phyloP scores from a whole-genome alignment of 495 filamentous ascomycete genomes.

The Opeltia flavorubescens region DNA sequence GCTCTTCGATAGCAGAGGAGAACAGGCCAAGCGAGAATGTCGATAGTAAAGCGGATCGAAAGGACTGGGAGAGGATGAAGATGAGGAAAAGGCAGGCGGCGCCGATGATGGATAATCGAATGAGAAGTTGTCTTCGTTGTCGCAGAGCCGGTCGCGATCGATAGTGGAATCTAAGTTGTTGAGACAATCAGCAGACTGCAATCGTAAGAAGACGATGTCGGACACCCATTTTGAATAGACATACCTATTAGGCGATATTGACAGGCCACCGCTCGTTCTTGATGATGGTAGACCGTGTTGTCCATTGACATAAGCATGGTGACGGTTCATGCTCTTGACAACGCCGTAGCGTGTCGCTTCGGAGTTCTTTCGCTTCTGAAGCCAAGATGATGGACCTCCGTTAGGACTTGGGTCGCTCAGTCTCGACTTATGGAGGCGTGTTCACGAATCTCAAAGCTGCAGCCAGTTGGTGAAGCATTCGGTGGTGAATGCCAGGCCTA shows the following conservation, averaged over 20 bases:
- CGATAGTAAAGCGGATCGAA: conserved; percentile 51
- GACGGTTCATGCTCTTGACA: conserved; percentile 35
- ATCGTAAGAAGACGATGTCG: no score
- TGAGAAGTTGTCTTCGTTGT: conserved; percentile 58
- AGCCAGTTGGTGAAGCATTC: no score
- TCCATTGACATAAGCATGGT: conserved; percentile 64
- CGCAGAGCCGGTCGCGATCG: conserved; percentile 61
- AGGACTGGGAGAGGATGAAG: conserved; percentile 52
- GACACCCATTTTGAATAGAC: conserved; percentile 9
- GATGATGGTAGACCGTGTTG: conserved; percentile 46
- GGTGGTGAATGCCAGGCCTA: no score
- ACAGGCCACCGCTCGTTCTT: conserved; percentile 48
- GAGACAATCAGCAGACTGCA: no score
- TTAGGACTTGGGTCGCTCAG: no score
- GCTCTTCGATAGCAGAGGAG: conserved; percentile 44
- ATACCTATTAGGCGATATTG: conserved; percentile 83
- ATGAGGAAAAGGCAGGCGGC: conserved; percentile 25
- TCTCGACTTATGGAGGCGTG: no score
- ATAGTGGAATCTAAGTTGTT: conserved; percentile 62
- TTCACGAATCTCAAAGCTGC: no score
- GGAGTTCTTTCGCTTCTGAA: not conserved
- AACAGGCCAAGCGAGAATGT: conserved; percentile 57
- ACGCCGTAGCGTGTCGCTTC: conserved; percentile 1
- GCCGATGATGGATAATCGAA: conserved; percentile 44
- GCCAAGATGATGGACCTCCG: no score